Base-by-base conservation (phyloP, 179 eudicot genomes). In the Silene vulgaris region DNA sequence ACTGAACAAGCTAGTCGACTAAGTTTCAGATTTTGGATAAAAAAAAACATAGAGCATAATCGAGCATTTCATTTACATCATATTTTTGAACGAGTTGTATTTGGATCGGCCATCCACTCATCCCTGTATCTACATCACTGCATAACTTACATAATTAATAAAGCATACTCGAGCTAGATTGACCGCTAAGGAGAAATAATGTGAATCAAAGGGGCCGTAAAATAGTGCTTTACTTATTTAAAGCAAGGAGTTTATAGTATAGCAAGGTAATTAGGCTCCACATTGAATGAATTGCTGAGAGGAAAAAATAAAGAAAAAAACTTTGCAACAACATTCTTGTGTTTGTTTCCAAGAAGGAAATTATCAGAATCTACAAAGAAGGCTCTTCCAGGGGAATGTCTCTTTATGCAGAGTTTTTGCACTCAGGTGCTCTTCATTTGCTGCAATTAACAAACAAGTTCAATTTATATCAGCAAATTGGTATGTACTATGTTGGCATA, bases 351-450 rank as follows among this genome's bases (percentile, higher is more conserved):
- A 65, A 72, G 71, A 74, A 67, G 79, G 75, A 84, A 66, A 72
- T 76, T 62, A 82, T 82, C 19, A 75, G 78, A 78, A 82, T 84
- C 84, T 79, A 82, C 83, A 84, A 43, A 71, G 71, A 85, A 48
- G 65, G 72, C 69, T 81, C 82, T 83, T 80, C 82, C 81, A 76
- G 23, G 23, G 37, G 21, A 54, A 80, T 68, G 67, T 75, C 12
- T 54, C 56, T 65, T 67, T 23, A 12, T 43, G 69, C 48, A 5
- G 16, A 17, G 68, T 50, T 54, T 50, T 30, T 28, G 30, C 20
- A 72, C 82, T 90, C 78, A 89, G 52, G 91, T 88, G 8, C 89
- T 71, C 85, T 92, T 92, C 82, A 16, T 43, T 89, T 86, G 86
- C 93, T 89, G 90, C 77, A 63, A 59, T 63, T 29, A 50, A 19